A percentile compares a stretch with the other conserved stretches of the same genome.
phyloP scores from a whole-genome alignment of 2,329 filamentous ascomycete genomes.

The Emergomyces orientalis region DNA sequence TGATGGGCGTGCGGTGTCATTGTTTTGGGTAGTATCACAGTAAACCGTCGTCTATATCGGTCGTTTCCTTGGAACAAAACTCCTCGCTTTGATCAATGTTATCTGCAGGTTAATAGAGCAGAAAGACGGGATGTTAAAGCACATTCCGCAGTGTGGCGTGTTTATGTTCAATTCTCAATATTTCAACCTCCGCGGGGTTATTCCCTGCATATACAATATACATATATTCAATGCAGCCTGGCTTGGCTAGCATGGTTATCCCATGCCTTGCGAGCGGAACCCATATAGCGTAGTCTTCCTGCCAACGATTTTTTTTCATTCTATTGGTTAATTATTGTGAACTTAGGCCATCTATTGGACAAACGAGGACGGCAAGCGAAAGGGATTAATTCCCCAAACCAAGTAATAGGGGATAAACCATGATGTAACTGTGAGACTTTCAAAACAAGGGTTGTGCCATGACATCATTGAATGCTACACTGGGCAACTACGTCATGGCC shows the following conservation, averaged over 20 bases:
- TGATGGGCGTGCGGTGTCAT: background rate
- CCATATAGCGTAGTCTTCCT: background rate
- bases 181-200: background rate
- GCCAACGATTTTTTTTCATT: background rate
- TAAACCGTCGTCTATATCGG: background rate
- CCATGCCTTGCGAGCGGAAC: background rate
- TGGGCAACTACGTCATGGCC: no score
- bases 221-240: background rate
- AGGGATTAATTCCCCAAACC: no score
- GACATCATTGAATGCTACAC: background rate
- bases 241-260: background rate
- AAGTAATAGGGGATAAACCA: background rate
- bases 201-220: background rate
- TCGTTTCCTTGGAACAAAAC: background rate
- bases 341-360: background rate
- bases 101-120: background rate
- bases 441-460: background rate
- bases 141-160: background rate
- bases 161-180: background rate
- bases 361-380: background rate
- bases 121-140: background rate
- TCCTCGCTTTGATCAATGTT: background rate
- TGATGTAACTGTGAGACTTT: background rate
- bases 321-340: background rate
- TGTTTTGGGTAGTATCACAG: background rate